Evolutionary conservation across 2,329 filamentous ascomycete species (phyloP).

Genomic region (Graphium sp.): DNA sequence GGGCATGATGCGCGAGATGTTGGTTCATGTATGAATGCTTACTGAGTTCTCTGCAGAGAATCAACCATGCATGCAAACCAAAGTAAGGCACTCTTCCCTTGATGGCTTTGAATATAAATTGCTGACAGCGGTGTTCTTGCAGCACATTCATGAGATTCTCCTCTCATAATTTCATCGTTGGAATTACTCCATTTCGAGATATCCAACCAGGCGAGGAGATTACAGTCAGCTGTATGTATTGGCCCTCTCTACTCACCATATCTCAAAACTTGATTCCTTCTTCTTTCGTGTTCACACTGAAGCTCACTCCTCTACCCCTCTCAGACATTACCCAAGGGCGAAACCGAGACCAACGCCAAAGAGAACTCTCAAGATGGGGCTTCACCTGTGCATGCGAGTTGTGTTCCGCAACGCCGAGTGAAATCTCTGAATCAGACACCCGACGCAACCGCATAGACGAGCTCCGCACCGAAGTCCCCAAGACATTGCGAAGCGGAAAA

Average conservation of each 20-base stretch:
- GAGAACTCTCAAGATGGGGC: constrained; percentile 4
- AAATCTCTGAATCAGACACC: neutral
- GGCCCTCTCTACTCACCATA: no score
- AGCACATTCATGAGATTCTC: constrained; percentile 4
- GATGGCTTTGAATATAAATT: no score
- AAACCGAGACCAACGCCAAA: neutral
- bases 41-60: neutral
- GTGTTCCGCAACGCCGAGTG: neutral
- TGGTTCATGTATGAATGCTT: no score
- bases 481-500: no score
- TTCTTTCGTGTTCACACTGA: neutral
- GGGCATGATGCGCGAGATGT: no score
- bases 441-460: constrained; percentile 1
- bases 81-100: no score
- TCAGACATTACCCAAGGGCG: constrained; percentile 3
- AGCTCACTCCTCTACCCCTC: constrained; percentile 3
- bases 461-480: constrained; percentile 1
- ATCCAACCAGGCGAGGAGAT: constrained; percentile 4
- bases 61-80: constrained; percentile 4
- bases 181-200: constrained; percentile 3
- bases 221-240: constrained; percentile 6
- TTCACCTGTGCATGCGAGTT: constrained; percentile 4
- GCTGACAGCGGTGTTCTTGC: neutral
- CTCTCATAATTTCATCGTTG: constrained; percentile 1
- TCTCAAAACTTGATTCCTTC: no score